Conservation (phyloP, 129 eudicot species). For the Gnaphalium uliginosum region DNA sequence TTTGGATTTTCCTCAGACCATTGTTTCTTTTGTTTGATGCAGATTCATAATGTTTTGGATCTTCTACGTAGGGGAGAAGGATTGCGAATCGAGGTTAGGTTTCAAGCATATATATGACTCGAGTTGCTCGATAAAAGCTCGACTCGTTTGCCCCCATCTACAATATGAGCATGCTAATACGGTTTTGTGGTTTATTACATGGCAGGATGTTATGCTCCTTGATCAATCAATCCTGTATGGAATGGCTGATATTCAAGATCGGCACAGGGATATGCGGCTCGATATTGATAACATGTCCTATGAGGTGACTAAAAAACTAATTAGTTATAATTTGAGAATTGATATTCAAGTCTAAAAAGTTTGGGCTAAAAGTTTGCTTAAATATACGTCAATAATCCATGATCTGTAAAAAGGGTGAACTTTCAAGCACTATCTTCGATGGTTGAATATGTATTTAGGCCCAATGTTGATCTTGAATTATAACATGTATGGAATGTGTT, state of each 20-base stretch:
- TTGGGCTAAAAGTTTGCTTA: neutral
- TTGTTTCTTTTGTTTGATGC: slow-evolving; percentile 19
- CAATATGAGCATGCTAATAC: neutral
- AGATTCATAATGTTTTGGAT: slow-evolving; percentile 83
- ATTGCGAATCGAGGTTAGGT: slow-evolving; percentile 77
- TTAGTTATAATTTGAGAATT: too few species aligned
- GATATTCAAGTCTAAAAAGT: neutral
- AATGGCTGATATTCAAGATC: slow-evolving; percentile 75
- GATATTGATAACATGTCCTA: slow-evolving; percentile 98
- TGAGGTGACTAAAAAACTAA: slow-evolving; percentile 51
- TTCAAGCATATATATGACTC: neutral
- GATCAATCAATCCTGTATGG: slow-evolving; percentile 75
- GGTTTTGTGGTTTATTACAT: slow-evolving; percentile 4
- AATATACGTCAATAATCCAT: neutral
- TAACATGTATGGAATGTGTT: neutral
- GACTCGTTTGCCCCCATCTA: too few species aligned
- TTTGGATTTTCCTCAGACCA: neutral
- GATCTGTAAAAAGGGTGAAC: too few species aligned
- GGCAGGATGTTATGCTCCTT: slow-evolving; percentile 86
- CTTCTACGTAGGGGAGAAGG: slow-evolving; percentile 92
- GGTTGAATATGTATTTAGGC: neutral
- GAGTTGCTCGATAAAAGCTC: too few species aligned
- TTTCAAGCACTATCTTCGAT: neutral
- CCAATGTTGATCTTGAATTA: neutral
- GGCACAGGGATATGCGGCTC: slow-evolving; percentile 94